Conservation (phyloP, 108 stramenopile species). For the Seminavis robusta region DNA sequence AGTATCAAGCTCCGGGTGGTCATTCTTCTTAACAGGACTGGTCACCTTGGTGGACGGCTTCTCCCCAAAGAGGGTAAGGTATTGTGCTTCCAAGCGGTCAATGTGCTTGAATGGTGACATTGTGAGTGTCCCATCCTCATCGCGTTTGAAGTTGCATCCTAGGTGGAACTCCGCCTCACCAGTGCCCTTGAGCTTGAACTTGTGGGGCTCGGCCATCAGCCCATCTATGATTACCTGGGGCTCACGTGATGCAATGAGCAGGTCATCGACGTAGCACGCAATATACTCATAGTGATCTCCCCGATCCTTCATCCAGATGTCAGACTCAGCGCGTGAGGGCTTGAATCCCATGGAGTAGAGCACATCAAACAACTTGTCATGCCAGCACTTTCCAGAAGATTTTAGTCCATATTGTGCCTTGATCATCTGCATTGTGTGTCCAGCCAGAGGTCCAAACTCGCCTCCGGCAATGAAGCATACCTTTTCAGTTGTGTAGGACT, state of each 20-base stretch:
- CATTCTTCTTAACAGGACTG: background rate
- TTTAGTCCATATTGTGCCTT: conserved; percentile 36
- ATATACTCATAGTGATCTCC: conserved; percentile 31
- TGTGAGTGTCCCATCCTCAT: conserved; percentile 11
- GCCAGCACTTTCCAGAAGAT: conserved; percentile 4
- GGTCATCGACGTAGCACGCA: conserved; percentile 31
- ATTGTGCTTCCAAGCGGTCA: conserved; percentile 8
- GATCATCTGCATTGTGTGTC: conserved; percentile 19
- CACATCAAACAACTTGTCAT: conserved; percentile 8
- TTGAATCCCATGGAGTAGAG: conserved; percentile 18
- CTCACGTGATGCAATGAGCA: conserved; percentile 5
- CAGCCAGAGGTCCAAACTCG: conserved; percentile 32
- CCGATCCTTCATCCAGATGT: conserved; percentile 26
- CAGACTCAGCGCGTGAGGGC: conserved; percentile 29
- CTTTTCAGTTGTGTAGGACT: conserved; percentile 26
- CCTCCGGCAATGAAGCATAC: conserved; percentile 36
- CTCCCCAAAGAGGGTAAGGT: conserved; percentile 24
- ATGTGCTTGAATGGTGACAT: conserved; percentile 14
- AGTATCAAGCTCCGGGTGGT: conserved; percentile 24
- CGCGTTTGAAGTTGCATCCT: conserved; percentile 2
- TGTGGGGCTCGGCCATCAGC: conserved; percentile 3
- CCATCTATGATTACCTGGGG: conserved; percentile 4
- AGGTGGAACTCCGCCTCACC: conserved; percentile 17
- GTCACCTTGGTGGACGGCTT: too few relatives aligned
- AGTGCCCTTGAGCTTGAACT: conserved; percentile 26